Evolutionary conservation across 2,329 filamentous ascomycete genomes (phyloP), one percentile per base, ranked within the genome.

Genomic region (Ascochyta fabae): DNA sequence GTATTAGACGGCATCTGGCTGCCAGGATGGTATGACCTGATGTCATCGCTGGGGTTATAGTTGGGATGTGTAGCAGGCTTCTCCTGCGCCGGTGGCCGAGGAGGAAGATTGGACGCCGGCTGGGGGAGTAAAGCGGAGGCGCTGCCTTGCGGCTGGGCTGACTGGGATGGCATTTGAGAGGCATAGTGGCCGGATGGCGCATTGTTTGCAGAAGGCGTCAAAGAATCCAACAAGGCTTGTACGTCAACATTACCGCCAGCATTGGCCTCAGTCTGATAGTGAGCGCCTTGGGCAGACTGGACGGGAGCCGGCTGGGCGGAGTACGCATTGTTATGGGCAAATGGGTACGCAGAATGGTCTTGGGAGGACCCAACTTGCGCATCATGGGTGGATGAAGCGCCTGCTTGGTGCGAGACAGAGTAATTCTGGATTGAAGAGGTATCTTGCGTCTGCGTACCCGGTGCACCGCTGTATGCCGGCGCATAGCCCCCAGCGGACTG

Each of bases 11-110:
- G 56, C 66, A 77, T 72, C 45, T 76, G 72, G 48, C 73, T 79
- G 65, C 81, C 79, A 19, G 80, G 80, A 63, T 82, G 80, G 61
- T 79, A 82, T 35, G 79, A 79, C 60, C 79, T 76, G 53, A 81
- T 80, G 65, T 81, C 78, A 66, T 79, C 77, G 55, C 75, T 77
- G 44, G 79, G 78, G 35, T 75, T 73, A 68, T 81, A 81, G 59
- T 80, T 80, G 39, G 78, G 73, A 59, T 81, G 76, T 45, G 79
- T 80, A 54, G 76, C 69, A 49, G 77, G 77, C 66, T 79, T 78
- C 56, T 81, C 79, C 69, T 81, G 80, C 34, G 79, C 76, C 56
- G 79, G 80, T 39, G 79, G 80, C 58, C 78, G 75, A 34, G 80
- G 75, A 65, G 79, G 80, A 7, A 82, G 79, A 56, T 69, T 74